A percentile compares a stretch with the other conserved stretches of the same genome.
Conservation (phyloP, 2,329 filamentous ascomycete species). For the Neofusicoccum sp. region DNA sequence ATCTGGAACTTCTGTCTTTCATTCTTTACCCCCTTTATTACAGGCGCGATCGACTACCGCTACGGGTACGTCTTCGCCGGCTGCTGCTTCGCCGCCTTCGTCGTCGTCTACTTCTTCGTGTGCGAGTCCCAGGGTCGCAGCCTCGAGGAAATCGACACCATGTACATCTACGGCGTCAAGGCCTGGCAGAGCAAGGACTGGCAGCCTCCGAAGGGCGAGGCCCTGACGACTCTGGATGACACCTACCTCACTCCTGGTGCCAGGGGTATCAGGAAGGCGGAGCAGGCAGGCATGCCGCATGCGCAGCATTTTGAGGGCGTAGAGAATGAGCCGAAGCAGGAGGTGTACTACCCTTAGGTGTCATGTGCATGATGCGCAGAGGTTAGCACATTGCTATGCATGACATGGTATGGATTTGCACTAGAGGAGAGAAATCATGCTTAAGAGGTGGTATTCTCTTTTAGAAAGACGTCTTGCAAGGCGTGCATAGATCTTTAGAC, state of each 20-base stretch:
- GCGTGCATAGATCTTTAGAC: too few relatives aligned
- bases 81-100: slow-evolving; percentile 33
- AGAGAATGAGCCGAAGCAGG: not conserved
- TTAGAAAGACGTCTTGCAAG: too few relatives aligned
- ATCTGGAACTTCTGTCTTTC: slow-evolving; percentile 27
- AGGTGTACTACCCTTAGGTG: not conserved
- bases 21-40: slow-evolving; percentile 54
- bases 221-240: slow-evolving; percentile 32
- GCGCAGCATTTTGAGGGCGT: not conserved
- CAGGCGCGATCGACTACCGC: slow-evolving; percentile 37
- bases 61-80: slow-evolving; percentile 42
- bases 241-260: slow-evolving; percentile 35
- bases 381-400: too few relatives aligned
- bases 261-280: slow-evolving; percentile 35
- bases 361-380: not conserved
- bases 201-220: slow-evolving; percentile 37
- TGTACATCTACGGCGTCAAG: slow-evolving; percentile 61
- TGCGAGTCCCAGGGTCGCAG: slow-evolving; percentile 37
- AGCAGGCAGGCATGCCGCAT: slow-evolving; percentile 22
- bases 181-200: slow-evolving; percentile 60
- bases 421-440: too few relatives aligned
- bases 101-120: slow-evolving; percentile 41
- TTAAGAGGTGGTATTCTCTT: too few relatives aligned
- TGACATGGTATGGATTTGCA: too few relatives aligned
- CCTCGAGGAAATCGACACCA: slow-evolving; percentile 46